Percentiles rank a stretch among this genome's conserved stretches.
phyloP scores from a whole-genome alignment of 1,284 basidiomycete species.

The Amylostereum chailletii region DNA sequence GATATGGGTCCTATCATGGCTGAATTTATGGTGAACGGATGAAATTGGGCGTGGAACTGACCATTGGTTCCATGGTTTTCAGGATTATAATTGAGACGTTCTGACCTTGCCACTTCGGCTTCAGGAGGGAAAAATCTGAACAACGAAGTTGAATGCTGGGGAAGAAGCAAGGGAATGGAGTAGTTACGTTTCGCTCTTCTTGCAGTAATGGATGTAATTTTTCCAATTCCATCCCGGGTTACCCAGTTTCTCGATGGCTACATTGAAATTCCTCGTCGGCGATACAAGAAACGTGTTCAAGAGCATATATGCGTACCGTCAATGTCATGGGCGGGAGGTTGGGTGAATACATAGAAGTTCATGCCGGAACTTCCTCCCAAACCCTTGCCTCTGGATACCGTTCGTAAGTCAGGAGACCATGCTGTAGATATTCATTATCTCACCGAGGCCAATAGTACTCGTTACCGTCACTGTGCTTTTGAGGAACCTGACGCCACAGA shows the following conservation, averaged over 20 bases:
- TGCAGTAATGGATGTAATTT: constrained; percentile 3
- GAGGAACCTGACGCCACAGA: constrained; percentile 4
- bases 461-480: constrained; percentile 8
- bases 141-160: no score
- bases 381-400: constrained; percentile 13
- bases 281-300: not conserved
- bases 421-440: not conserved
- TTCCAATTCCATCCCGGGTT: constrained; percentile 16
- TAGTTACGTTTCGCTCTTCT: constrained; percentile 1
- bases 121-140: no score
- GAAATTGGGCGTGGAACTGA: not conserved
- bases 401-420: not conserved
- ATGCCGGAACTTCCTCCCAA: constrained; percentile 19
- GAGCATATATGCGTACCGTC: constrained; percentile 6
- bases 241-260: constrained; percentile 15
- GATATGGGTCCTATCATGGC: not conserved
- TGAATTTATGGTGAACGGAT: not conserved
- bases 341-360: constrained; percentile 14
- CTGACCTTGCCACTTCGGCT: not conserved
- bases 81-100: not conserved
- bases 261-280: no score
- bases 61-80: not conserved
- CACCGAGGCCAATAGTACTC: constrained; percentile 11
- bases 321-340: constrained; percentile 15
- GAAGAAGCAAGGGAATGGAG: not conserved